Conservation (phyloP, 2,329 filamentous ascomycete genomes). For the Pseudogymnoascus destructans region DNA sequence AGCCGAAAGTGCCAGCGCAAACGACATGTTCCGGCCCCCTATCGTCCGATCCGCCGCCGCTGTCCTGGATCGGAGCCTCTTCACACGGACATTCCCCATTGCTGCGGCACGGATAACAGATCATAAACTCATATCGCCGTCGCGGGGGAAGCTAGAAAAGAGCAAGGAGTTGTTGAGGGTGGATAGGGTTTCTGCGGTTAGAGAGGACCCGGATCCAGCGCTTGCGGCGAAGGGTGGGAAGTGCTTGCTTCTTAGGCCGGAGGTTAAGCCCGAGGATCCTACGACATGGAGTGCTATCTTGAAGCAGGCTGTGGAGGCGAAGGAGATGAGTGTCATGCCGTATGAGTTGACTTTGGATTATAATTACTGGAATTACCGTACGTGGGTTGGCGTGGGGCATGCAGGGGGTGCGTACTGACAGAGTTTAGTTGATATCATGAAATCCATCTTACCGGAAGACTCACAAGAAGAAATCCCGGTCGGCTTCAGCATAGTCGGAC, state of each 20-base stretch:
- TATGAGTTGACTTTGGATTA: slow-evolving; percentile 70
- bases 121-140: slow-evolving; percentile 58
- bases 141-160: slow-evolving; percentile 51
- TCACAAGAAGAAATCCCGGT: slow-evolving; percentile 68
- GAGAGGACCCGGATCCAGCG: slow-evolving; percentile 45
- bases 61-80: slow-evolving; percentile 70
- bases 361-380: slow-evolving; percentile 73
- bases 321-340: slow-evolving; percentile 58
- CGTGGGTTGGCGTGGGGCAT: slow-evolving; percentile 22
- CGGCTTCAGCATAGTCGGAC: slow-evolving; percentile 79
- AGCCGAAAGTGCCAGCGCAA: slow-evolving; percentile 5
- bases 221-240: slow-evolving; percentile 43
- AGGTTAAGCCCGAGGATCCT: slow-evolving; percentile 42
- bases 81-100: slow-evolving; percentile 61
- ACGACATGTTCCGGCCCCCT: slow-evolving; percentile 55
- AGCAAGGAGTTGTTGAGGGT: slow-evolving; percentile 52
- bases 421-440: slow-evolving; percentile 62
- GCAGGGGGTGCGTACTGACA: slow-evolving; percentile 1
- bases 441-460: slow-evolving; percentile 66
- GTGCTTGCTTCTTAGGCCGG: slow-evolving; percentile 46
- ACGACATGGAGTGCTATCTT: slow-evolving; percentile 66
- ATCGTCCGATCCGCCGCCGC: slow-evolving; percentile 62
- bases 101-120: slow-evolving; percentile 69
- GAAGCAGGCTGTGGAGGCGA: slow-evolving; percentile 51
- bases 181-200: slow-evolving; percentile 51